Percentiles rank a stretch among this genome's conserved stretches.
Evolutionary conservation across 202 grass and related monocot species (phyloP).

Genomic region (Zizania palustris): DNA sequence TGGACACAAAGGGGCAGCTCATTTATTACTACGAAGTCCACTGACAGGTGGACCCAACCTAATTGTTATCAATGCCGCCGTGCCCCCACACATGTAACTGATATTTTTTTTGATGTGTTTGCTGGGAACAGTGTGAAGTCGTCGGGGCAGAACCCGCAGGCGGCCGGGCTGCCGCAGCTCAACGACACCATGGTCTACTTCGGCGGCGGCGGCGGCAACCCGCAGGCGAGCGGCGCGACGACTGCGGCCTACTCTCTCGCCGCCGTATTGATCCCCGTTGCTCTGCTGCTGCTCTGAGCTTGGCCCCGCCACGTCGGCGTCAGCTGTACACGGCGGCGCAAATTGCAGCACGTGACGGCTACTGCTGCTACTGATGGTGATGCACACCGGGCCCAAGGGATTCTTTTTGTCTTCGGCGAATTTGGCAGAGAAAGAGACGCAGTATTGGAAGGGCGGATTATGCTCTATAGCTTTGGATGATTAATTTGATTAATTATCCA

Average conservation of each 20-base stretch:
- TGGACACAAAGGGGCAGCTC: no score
- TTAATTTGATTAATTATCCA: no score
- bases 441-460: no score
- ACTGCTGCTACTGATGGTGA: no score
- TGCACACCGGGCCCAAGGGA: neutral
- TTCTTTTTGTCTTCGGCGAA: no score
- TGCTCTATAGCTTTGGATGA: no score
- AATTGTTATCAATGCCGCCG: no score
- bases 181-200: slow-evolving; percentile 68
- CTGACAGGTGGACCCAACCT: neutral
- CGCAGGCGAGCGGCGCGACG: slow-evolving; percentile 17
- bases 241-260: neutral
- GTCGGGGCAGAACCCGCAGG: slow-evolving; percentile 57
- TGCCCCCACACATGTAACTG: no score
- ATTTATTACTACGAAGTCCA: no score
- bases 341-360: no score
- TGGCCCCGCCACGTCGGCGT: neutral
- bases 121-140: slow-evolving; percentile 49
- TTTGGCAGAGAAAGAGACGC: no score
- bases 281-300: neutral
- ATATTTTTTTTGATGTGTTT: neutral
- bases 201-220: slow-evolving; percentile 29
- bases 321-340: no score
- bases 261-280: neutral
- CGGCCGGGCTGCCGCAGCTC: slow-evolving; percentile 51